Conservation (phyloP, 1,284 basidiomycete genomes). For the Ganoderma sinense region DNA sequence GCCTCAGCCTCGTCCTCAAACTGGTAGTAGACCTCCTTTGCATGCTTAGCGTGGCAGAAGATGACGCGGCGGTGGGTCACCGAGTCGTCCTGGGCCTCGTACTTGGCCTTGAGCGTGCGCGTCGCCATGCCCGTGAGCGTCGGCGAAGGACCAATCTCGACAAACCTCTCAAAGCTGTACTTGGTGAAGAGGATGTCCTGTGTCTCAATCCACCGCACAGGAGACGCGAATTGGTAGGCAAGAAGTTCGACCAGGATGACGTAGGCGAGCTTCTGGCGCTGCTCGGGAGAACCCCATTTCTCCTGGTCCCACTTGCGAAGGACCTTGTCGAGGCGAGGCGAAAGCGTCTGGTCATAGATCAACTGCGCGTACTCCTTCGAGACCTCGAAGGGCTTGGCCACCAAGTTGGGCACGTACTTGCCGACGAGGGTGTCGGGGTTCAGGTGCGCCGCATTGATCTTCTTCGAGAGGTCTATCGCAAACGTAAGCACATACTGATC, state of each 20-base stretch:
- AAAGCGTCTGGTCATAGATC: slow-evolving; percentile 95
- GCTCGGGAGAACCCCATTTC: slow-evolving; percentile 82
- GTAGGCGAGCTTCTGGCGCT: slow-evolving; percentile 93
- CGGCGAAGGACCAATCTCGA: slow-evolving; percentile 96
- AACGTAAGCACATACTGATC: neutral
- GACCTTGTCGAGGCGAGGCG: slow-evolving; percentile 92
- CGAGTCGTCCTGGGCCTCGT: slow-evolving; percentile 90
- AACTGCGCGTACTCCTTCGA: slow-evolving; percentile 91
- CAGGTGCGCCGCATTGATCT: slow-evolving; percentile 91
- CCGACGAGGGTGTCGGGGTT: slow-evolving; percentile 93
- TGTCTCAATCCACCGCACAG: slow-evolving; percentile 98
- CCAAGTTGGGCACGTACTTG: slow-evolving; percentile 97
- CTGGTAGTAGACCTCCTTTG: slow-evolving; percentile 97
- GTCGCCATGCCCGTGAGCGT: slow-evolving; percentile 97
- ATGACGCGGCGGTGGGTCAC: slow-evolving; percentile 84
- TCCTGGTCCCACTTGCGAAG: slow-evolving; percentile 95
- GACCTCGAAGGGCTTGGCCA: slow-evolving; percentile 94
- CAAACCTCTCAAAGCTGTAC: slow-evolving; percentile 93
- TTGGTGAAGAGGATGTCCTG: slow-evolving; percentile 93
- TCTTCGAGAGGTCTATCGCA: slow-evolving; percentile 90
- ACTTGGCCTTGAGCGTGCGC: slow-evolving; percentile 95
- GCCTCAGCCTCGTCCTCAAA: slow-evolving; percentile 84
- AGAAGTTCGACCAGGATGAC: slow-evolving; percentile 96
- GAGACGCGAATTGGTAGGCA: slow-evolving; percentile 96
- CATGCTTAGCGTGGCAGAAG: slow-evolving; percentile 94